phyloP scores from a whole-genome alignment of 202 grass and related monocot species.

The Musa balbisiana region DNA sequence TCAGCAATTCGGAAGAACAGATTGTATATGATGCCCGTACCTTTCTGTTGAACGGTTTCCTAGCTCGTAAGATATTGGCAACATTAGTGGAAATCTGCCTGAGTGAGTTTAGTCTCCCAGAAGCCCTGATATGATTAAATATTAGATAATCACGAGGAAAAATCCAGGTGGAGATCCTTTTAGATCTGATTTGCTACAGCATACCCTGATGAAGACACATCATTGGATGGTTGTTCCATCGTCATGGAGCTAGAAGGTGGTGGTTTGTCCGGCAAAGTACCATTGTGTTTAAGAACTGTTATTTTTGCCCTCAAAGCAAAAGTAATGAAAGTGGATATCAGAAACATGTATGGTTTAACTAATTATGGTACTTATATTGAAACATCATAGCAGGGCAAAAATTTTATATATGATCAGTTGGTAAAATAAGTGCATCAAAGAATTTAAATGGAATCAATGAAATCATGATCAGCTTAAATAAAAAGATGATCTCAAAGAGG shows the following conservation, averaged over 20 bases:
- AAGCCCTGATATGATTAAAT: conserved; percentile 33
- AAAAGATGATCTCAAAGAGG: too few species aligned
- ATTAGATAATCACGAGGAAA: conserved; percentile 16
- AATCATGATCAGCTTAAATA: too few species aligned
- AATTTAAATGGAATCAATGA: too few species aligned
- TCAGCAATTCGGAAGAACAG: conserved; percentile 12
- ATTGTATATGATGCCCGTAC: conserved; percentile 20
- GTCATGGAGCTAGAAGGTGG: conserved; percentile 29
- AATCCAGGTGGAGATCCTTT: not conserved
- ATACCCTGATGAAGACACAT: conserved; percentile 53
- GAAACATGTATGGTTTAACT: too few species aligned
- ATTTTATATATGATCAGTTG: not conserved
- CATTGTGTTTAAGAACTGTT: conserved; percentile 73
- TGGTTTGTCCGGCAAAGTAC: conserved; percentile 77
- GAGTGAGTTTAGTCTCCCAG: conserved; percentile 49
- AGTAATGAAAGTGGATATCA: too few species aligned
- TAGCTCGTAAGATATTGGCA: conserved; percentile 62
- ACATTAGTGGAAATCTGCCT: conserved; percentile 67
- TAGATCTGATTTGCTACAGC: conserved; percentile 1
- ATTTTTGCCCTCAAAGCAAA: conserved; percentile 2
- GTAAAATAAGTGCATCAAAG: not conserved
- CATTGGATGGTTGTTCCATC: conserved; percentile 53
- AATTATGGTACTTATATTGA: too few species aligned
- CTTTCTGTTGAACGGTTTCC: conserved; percentile 59
- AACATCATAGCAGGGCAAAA: too few species aligned